Evolutionary conservation across 495 filamentous ascomycete species (phyloP), one percentile per base, ranked within the genome.

Genomic region (Opeltia flavorubescens): DNA sequence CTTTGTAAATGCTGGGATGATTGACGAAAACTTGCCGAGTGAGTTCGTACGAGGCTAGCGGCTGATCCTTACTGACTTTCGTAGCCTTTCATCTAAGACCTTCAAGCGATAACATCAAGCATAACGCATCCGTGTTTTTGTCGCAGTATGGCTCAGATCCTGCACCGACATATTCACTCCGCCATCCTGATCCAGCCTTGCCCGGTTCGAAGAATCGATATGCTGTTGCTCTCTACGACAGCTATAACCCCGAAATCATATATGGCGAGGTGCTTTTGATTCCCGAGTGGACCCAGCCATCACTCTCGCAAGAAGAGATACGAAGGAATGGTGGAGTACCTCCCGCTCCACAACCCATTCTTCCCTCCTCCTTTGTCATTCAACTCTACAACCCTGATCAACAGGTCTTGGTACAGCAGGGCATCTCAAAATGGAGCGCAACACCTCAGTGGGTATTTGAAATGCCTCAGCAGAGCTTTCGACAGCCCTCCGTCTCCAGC

Each of bases 351-450:
- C 80, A 88, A 54, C 81, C 89, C 9, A 70, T 87, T 20, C 66
- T 89, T 28, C 91, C 91, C 1, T 75, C 75, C 35, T 72, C 74
- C 43, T 94, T 96, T 61, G 71, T 73, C 15, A 72, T 96, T 44
- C 83, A 89, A 52, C 80, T 98, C 9, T 96, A 95, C 72, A 87
- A 94, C 58, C 91, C 91, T 0, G 89, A 95, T 65, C 89, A 94
- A 61, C 69, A 83, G 50, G 66, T 96, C 24, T 46, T 66, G 0
- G 70, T 96, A 35, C 77, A 70, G 59, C 75, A 84, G 59, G 75
- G 83, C 48, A 66, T 77, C 34, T 82, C 82, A 44, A 72, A 76
- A 43, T 94, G 85, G 84, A 84, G 80, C 54, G 78, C 77, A 40
- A 80, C 77, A 23, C 76, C 84, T 20, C 74, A 72, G 41, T 98